Base-by-base conservation (phyloP, 805 yeast genomes). In the Metschnikowia koreensis region DNA sequence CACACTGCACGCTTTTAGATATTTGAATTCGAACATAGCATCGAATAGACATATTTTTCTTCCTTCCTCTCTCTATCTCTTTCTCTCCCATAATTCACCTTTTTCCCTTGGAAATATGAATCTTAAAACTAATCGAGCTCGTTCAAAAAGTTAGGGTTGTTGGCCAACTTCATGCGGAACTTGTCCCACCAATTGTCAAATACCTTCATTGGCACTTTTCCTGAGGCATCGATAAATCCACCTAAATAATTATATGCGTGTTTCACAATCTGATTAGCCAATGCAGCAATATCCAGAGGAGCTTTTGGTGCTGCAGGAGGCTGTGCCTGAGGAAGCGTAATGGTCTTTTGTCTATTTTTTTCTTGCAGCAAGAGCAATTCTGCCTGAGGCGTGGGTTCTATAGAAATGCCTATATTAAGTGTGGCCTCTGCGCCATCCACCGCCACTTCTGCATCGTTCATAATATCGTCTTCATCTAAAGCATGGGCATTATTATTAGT, bases 111-210 rank as follows among this genome's bases (percentile, higher is more conserved):
- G n/a, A n/a, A n/a, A n/a, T n/a, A n/a, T 29, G 33, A 8, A 8
- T 29, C 7, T 29, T 29, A 29, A 29, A 29, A 8, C 53, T 51
- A 58, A 42, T 57, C 61, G 1, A 58, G 57, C 42, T 56, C 58
- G 44, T 89, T 89, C 46, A 93, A 68, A 65, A 90, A 92, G 48
- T 81, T 82, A 1, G 97, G 97, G 64, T 93, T 96, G 54, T 86
- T 87, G 10, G 81, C 77, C 53, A 94, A 61, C 63, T 87, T 85
- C 7, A 80, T 69, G 66, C 81, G 88, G 70, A 94, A 93, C 68
- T 90, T 92, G 57, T 80, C 84, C 99, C 99, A 89, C 99, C 99
- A 93, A 39, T 81, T 86, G 65, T 93, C 96, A 62, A 93, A 93
- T 41, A 83, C 87, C 62, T 86, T 88, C 64, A 93, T 88, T 3